Conservation (phyloP, 1,284 basidiomycete genomes). For the Apiotrichum domesticum region DNA sequence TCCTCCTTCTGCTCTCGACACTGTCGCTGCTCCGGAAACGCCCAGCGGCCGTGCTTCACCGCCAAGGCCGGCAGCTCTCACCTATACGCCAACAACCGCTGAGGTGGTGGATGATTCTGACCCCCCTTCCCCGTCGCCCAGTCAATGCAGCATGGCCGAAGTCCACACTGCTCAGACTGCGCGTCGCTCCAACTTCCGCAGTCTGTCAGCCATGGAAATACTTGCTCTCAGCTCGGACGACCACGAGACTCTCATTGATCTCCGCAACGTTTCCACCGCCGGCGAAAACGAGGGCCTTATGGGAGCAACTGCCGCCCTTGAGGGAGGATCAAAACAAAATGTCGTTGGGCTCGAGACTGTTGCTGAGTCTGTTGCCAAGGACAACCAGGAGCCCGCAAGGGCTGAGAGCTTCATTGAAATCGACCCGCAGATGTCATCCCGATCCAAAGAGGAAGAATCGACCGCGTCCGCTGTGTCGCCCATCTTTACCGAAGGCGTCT, state of each 20-base stretch:
- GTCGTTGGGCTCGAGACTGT: not conserved
- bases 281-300: not conserved
- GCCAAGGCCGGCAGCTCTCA: too few species aligned
- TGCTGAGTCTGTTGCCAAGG: not conserved
- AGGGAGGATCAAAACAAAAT: not conserved
- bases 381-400: not conserved
- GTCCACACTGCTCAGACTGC: conserved; percentile 3
- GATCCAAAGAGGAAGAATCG: not conserved
- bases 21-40: not conserved
- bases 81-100: too few species aligned
- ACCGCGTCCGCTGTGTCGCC: not conserved
- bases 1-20: not conserved
- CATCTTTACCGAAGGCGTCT: not conserved
- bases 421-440: not conserved
- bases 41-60: not conserved
- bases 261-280: not conserved
- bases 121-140: not conserved
- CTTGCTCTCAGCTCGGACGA: not conserved
- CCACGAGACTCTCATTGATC: not conserved
- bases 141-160: not conserved
- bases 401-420: not conserved
- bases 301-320: not conserved
- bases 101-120: not conserved
- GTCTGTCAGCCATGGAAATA: not conserved
- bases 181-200: not conserved